Percentiles rank a stretch among this genome's conserved stretches.
phyloP scores from a whole-genome alignment of 2,329 filamentous ascomycete species.

The Beauveria australis region DNA sequence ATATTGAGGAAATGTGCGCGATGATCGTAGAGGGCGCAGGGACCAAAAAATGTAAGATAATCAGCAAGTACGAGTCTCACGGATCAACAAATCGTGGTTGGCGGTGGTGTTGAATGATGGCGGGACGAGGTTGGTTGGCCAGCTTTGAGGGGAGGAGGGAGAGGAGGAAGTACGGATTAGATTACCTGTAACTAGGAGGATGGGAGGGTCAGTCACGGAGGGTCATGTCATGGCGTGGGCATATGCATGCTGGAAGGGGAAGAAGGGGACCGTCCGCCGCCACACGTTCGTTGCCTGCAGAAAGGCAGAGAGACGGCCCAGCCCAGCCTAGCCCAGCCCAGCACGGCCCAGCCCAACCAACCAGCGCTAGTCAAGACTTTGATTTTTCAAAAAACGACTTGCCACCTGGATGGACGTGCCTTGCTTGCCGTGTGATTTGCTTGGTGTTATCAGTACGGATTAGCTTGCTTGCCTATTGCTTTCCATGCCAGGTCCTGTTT shows the following conservation, averaged over 20 bases:
- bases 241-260: background rate
- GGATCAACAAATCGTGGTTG: background rate
- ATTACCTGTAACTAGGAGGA: background rate
- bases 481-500: too few species aligned
- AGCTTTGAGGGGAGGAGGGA: background rate
- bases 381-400: background rate
- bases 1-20: background rate
- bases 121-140: conserved; percentile 1
- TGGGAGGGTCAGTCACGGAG: too few species aligned
- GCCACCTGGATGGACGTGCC: too few species aligned
- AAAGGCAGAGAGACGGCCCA: background rate
- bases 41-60: background rate
- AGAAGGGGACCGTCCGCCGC: background rate
- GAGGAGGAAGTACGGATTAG: background rate
- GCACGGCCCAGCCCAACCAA: background rate
- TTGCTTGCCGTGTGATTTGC: too few species aligned
- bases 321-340: background rate
- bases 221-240: too few species aligned
- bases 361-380: background rate
- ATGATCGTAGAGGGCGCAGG: background rate
- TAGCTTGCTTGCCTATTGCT: too few species aligned
- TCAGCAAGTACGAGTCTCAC: background rate
- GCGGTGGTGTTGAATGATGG: background rate
- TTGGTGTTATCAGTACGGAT: too few species aligned
- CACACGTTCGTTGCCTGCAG: background rate